Evolutionary conservation across 768 basidiomycete genomes (phyloP).

Genomic region (Trametopsis cervina): DNA sequence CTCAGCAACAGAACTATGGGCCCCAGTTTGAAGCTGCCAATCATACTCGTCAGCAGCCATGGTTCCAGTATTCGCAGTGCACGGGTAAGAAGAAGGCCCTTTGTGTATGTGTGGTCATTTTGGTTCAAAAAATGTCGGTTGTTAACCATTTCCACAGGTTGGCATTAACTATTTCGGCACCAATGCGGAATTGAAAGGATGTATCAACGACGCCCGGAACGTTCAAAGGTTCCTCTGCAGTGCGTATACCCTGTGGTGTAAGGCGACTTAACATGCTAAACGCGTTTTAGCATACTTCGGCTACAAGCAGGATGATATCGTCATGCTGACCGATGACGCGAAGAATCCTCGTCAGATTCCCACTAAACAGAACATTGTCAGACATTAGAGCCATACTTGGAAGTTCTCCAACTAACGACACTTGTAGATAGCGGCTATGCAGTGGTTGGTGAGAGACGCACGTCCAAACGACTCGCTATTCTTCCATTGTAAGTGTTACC

Average conservation of each 20-base stretch:
- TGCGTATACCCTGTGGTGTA: constrained; percentile 14
- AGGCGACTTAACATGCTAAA: not conserved
- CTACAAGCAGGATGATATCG: constrained; percentile 49
- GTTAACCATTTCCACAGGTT: constrained; percentile 28
- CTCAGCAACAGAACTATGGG: constrained; percentile 37
- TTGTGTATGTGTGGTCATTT: constrained; percentile 31
- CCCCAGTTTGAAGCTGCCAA: constrained; percentile 31
- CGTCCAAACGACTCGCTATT: constrained; percentile 47
- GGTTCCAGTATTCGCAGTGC: constrained; percentile 52
- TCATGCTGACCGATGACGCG: constrained; percentile 49
- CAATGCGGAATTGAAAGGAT: constrained; percentile 37
- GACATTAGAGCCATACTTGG: not conserved
- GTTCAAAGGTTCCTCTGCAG: constrained; percentile 40
- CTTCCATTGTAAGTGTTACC: constrained; percentile 37
- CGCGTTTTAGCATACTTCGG: constrained; percentile 30
- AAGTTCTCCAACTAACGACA: not conserved
- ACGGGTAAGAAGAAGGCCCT: constrained; percentile 48
- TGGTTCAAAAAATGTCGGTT: not conserved
- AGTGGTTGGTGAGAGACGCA: constrained; percentile 51
- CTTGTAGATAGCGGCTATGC: constrained; percentile 40
- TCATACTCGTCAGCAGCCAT: constrained; percentile 28
- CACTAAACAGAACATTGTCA: constrained; percentile 45
- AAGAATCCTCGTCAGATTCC: constrained; percentile 38
- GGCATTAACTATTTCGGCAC: constrained; percentile 48
- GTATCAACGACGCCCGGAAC: constrained; percentile 56